phyloP scores from a whole-genome alignment of 495 filamentous ascomycete genomes.

The Penicillium angulare region DNA sequence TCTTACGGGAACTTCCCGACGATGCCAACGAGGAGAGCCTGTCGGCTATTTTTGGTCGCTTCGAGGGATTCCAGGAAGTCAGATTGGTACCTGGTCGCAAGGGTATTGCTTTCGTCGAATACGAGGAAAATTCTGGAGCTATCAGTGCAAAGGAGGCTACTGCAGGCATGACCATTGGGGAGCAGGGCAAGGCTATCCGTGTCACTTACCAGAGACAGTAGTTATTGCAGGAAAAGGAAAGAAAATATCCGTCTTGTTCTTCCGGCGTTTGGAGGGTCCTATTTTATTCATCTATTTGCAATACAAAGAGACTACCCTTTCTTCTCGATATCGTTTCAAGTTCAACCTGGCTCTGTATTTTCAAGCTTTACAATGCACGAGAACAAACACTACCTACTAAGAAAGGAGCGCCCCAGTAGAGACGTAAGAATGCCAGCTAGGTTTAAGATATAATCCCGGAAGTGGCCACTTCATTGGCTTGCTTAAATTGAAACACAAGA shows the following conservation, averaged over 20 bases:
- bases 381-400: no score
- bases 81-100: slow-evolving; percentile 81
- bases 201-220: slow-evolving; percentile 92
- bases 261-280: slow-evolving; percentile 37
- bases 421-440: background rate
- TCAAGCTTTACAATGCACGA: no score
- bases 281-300: slow-evolving; percentile 20
- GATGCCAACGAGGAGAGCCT: slow-evolving; percentile 79
- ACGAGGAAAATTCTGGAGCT: slow-evolving; percentile 83
- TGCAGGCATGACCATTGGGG: slow-evolving; percentile 81
- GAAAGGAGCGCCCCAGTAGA: background rate
- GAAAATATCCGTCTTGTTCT: slow-evolving; percentile 21
- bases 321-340: background rate
- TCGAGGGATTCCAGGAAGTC: slow-evolving; percentile 93
- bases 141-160: slow-evolving; percentile 95
- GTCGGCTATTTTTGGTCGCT: slow-evolving; percentile 77
- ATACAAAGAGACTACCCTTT: slow-evolving; percentile 15
- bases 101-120: slow-evolving; percentile 96
- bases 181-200: slow-evolving; percentile 65
- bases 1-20: slow-evolving; percentile 89
- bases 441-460: background rate
- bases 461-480: background rate
- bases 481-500: background rate
- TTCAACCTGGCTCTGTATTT: no score
- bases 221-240: background rate